Evolutionary conservation across 2,329 filamentous ascomycete species (phyloP).

Genomic region (Emergomyces orientalis): DNA sequence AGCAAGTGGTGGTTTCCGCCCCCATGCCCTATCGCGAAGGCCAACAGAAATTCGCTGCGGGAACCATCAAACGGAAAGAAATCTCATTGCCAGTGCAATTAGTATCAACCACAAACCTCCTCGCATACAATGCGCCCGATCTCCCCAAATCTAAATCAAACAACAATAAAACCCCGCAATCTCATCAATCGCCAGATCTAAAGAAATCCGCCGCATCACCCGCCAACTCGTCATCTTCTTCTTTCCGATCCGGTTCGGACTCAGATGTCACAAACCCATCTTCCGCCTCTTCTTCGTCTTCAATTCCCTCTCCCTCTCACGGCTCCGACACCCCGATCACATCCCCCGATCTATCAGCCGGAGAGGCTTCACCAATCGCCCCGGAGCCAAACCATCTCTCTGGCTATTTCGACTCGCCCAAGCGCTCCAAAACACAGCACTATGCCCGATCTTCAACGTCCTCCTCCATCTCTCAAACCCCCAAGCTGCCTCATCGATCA

Average conservation of each 20-base stretch:
- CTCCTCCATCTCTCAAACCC: conserved; percentile 42
- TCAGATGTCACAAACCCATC: conserved; percentile 39
- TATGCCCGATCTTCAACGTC: conserved; percentile 28
- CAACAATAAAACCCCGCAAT: not conserved
- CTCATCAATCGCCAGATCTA: not conserved
- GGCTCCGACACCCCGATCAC: conserved; percentile 39
- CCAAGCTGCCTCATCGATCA: conserved; percentile 65
- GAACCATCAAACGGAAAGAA: conserved; percentile 38
- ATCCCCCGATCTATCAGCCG: conserved; percentile 39
- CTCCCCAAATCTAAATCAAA: conserved; percentile 35
- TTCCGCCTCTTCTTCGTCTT: conserved; percentile 41
- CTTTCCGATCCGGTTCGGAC: conserved; percentile 57
- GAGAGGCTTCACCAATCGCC: conserved; percentile 37
- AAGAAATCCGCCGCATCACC: conserved; percentile 27
- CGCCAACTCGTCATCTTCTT: conserved; percentile 42
- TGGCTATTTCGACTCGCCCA: conserved; percentile 56
- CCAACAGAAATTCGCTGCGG: conserved; percentile 37
- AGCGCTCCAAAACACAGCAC: conserved; percentile 56
- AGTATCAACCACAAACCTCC: conserved; percentile 89
- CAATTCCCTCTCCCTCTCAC: conserved; percentile 47
- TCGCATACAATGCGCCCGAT: conserved; percentile 89
- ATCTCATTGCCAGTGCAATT: conserved; percentile 85
- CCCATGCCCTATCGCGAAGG: conserved; percentile 37
- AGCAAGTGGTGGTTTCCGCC: conserved; percentile 37
- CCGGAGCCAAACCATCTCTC: conserved; percentile 48